These are phyloP conservation scores for Sporothrix curviconia DNA, from an alignment of 2,329 filamentous ascomycete species.

Conservation along the genomic window DNA sequence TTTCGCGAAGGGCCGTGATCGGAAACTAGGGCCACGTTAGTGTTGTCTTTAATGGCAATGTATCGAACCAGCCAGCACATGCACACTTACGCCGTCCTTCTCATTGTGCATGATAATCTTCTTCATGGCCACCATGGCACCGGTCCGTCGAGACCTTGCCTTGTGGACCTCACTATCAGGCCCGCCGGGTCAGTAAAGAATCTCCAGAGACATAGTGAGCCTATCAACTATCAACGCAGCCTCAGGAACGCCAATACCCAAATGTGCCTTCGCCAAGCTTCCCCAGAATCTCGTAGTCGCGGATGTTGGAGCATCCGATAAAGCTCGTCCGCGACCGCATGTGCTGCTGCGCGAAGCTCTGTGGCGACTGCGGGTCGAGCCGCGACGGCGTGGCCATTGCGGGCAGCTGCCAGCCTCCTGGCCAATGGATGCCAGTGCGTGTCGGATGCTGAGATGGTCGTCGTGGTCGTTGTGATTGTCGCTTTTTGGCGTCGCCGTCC, in stretches of 20 bases:
- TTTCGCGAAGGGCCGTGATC: slow-evolving; percentile 95
- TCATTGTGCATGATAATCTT: slow-evolving; percentile 99
- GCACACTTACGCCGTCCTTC: slow-evolving; percentile 71
- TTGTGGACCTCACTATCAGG: slow-evolving; percentile 76
- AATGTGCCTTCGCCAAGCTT: slow-evolving; percentile 96
- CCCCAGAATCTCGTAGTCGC: slow-evolving; percentile 69
- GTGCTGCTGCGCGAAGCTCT: slow-evolving; percentile 51
- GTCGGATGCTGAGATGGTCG: not conserved
- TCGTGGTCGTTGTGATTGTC: too few relatives aligned
- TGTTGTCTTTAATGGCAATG: too few relatives aligned
- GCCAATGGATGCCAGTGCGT: too few relatives aligned
- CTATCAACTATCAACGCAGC: not conserved
- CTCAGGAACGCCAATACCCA: slow-evolving; percentile 52
- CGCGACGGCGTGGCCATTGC: slow-evolving; percentile 7
- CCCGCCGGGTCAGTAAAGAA: slow-evolving; percentile 18
- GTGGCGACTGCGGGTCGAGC: slow-evolving; percentile 36
- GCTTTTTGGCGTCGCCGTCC: too few relatives aligned
- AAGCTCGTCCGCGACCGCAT: slow-evolving; percentile 57
- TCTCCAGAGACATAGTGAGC: not conserved
- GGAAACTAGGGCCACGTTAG: slow-evolving; percentile 56
- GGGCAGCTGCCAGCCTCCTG: not conserved
- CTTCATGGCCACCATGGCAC: slow-evolving; percentile 78
- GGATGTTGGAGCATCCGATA: slow-evolving; percentile 75
- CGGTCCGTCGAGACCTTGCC: slow-evolving; percentile 68
- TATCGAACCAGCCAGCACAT: too few relatives aligned